Evolutionary conservation across 805 yeast species (phyloP), one percentile per base, ranked within the genome.

Genomic region (Wickerhamiella domercqiae): DNA sequence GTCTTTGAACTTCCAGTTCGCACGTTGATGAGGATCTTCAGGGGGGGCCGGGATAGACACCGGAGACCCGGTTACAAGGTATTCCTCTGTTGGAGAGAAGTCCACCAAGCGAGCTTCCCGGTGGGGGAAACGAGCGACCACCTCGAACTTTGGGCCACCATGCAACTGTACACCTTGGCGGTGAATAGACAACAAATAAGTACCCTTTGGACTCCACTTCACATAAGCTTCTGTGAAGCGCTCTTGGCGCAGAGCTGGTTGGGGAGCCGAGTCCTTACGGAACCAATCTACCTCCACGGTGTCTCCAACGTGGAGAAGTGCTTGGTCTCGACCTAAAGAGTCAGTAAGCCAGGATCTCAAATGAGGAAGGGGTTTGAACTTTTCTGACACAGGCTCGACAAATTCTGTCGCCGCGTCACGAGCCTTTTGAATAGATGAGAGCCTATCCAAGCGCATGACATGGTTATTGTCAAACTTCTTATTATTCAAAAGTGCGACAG

Each of bases 381-480:
- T 76, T 35, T 86, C 76, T 36, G 82, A 52, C 20, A 61, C 66
- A 29, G 97, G 95, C 57, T 73, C 93, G 25, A 50, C 62, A 55
- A 75, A 83, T 34, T 47, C 55, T 33, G 69, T 73, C 32, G 69
- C 69, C 11, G 69, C 61, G 43, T 78, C 70, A 42, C 75, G 81
- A 13, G 35, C 37, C 21, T 48, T 43, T 35, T 34, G 41, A 14
- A 50, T 45, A 35, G 44, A 46, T 26, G 73, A 61, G 54, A 90
- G 67, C 53, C 71, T 75, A 68, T 87, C 90, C 46, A 87, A 80
- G 47, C 72, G 70, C 52, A 90, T 67, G 51, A 93, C 75, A 64
- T 90, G 99, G 60, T 82, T 86, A 47, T 80, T 79, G 64, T 90
- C 98, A 53, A 90, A 71, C 58, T 84, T 84, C 67, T 84, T 86